Conservation (phyloP, 2,329 filamentous ascomycete genomes). For the Rutstroemia sp. region DNA sequence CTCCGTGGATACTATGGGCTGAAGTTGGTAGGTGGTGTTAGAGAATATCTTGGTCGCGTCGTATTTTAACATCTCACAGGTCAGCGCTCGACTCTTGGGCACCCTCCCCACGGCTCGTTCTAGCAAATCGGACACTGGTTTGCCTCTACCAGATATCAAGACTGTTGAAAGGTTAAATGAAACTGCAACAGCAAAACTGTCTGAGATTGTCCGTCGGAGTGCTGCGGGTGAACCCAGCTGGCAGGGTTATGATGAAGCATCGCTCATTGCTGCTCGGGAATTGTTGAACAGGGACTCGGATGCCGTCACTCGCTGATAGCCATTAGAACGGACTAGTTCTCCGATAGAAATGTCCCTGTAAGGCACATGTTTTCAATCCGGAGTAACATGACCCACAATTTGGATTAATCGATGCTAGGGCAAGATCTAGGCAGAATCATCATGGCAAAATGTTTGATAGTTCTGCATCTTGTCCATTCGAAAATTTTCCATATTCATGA, state of each 20-base stretch:
- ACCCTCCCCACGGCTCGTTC: conserved; percentile 38
- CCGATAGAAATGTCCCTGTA: conserved; percentile 8
- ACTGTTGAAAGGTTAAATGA: conserved; percentile 64
- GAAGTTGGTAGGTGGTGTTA: conserved; percentile 53
- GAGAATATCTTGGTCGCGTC: background rate
- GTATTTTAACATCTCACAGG: conserved; percentile 23
- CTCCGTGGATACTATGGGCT: conserved; percentile 88
- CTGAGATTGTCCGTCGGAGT: conserved; percentile 65
- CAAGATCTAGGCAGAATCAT: background rate
- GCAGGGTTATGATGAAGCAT: conserved; percentile 64
- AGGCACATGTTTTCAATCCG: conserved; percentile 17
- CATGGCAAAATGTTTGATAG: conserved; percentile 1
- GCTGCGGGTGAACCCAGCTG: conserved; percentile 55
- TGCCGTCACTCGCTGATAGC: conserved; percentile 25
- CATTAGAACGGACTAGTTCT: conserved; percentile 6
- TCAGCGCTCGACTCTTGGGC: conserved; percentile 36
- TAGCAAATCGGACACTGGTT: conserved; percentile 36
- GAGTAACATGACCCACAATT: conserved; percentile 12
- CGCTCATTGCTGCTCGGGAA: conserved; percentile 64
- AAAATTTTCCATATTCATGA: conserved; percentile 1
- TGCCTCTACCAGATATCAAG: conserved; percentile 46
- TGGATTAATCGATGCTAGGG: background rate
- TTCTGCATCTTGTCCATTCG: background rate
- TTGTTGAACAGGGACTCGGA: conserved; percentile 26
- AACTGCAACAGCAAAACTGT: conserved; percentile 64